Conservation (phyloP, 495 filamentous ascomycete species). For the Delitschia confertaspora region DNA sequence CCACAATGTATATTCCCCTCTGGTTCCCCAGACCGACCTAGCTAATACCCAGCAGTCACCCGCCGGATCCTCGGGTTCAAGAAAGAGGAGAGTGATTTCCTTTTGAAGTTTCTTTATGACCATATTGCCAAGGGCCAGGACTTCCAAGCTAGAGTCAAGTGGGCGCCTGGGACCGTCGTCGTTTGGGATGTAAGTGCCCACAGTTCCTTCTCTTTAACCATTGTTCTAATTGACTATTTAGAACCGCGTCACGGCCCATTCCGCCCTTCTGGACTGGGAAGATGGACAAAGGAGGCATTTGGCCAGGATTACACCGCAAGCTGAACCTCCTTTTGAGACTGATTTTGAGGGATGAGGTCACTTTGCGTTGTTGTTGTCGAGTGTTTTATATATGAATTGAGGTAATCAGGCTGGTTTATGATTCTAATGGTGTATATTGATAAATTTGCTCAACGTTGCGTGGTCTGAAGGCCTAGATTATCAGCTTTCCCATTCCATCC, state of each 20-base stretch:
- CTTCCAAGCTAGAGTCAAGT: conserved; percentile 81
- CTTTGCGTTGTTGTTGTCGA: too few species aligned
- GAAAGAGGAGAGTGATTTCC: conserved; percentile 66
- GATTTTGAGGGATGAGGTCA: conserved; percentile 41
- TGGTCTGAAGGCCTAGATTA: too few species aligned
- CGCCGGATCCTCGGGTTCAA: conserved; percentile 64
- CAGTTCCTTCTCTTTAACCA: conserved; percentile 6
- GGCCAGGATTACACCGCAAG: conserved; percentile 77
- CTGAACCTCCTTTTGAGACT: conserved; percentile 65
- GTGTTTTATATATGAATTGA: too few species aligned
- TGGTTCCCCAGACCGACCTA: neutral
- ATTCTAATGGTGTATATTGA: too few species aligned
- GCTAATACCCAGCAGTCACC: conserved; percentile 44
- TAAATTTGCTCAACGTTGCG: too few species aligned
- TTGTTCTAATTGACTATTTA: conserved; percentile 14
- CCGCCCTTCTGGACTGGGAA: conserved; percentile 71
- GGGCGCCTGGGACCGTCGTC: conserved; percentile 73
- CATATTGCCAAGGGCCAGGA: conserved; percentile 75
- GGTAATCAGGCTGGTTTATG: too few species aligned
- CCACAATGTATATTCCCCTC: conserved; percentile 59
- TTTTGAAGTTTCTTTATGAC: conserved; percentile 82
- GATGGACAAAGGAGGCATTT: conserved; percentile 71
- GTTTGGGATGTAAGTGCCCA: conserved; percentile 74
- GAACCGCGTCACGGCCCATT: conserved; percentile 72
- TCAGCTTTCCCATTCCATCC: too few species aligned